Evolutionary conservation across 2,329 filamentous ascomycete species (phyloP), one percentile per base, ranked within the genome.

Genomic region (Cladosporium cucumerinum): DNA sequence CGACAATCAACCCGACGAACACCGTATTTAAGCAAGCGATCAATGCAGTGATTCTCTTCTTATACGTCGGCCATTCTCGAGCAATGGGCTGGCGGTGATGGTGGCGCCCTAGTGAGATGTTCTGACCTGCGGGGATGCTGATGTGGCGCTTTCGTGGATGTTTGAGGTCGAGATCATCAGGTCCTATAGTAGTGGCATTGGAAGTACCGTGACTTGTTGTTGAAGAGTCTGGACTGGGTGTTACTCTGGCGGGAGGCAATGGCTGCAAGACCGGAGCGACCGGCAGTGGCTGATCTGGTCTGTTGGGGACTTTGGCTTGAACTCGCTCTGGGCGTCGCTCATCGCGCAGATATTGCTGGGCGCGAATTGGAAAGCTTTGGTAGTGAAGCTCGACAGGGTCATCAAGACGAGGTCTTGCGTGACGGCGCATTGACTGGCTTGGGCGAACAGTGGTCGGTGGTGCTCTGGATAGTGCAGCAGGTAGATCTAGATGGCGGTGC

Each of bases 1-100:
- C 90, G 65, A 91, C 80, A 25, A 92, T 80, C 28, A 90, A 79
- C 0, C 90, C 90, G 54, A 93, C 82, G 62, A 92, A 79, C 16
- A 88, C 86, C 6, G 90, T 92, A 70, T 90, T 92, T 69, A 89
- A 79, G 72, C 91, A 93, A 11, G 89, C 87, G 65, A 92, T 85
- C 3, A 82, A 77, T 3, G 91, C 90, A 26, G 87, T 84, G 66
- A 90, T 85, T 66, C 89, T 80, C 76, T 93, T 94, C 68, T 89
- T 86, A 23, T 78, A 74, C 8, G 82, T 81, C 14, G 85, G 86
- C 91, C 86, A 94, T 70, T 93, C 89, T 72, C 90, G 84, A 32
- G 90, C 89, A 71, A 92, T 87, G 0, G 88, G 86, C 66, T 88
- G 85, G 28, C 85, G 82, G 67, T 82, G 85, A 69, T 88, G 84